phyloP scores from a whole-genome alignment of 1,284 basidiomycete genomes.

The Volvariella volvacea region DNA sequence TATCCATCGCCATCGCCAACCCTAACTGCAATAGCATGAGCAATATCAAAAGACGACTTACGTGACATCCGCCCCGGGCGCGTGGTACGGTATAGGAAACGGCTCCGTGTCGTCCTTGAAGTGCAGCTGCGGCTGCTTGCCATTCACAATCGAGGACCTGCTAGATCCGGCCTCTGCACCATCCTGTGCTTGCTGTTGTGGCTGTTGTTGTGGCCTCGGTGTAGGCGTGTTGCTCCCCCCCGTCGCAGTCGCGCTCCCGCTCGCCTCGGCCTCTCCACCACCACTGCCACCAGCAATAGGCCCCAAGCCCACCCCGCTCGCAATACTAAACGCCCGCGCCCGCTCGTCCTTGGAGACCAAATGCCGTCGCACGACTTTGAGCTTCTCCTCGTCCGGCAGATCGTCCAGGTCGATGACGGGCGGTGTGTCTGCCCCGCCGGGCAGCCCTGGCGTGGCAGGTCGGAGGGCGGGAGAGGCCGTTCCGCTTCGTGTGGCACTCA shows the following conservation, averaged over 20 bases:
- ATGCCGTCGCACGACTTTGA: constrained; percentile 72
- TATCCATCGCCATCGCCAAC: no score
- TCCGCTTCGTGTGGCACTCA: constrained; percentile 8
- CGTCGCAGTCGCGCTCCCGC: constrained; percentile 8
- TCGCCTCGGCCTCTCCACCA: not conserved
- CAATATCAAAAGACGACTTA: constrained; percentile 41
- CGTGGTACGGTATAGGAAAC: constrained; percentile 82
- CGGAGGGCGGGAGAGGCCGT: no score
- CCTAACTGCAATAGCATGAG: no score
- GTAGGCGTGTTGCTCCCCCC: no score
- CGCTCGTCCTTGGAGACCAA: constrained; percentile 68
- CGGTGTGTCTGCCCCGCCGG: constrained; percentile 20
- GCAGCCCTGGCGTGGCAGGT: not conserved
- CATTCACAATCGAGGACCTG: not conserved
- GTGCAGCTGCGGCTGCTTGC: not conserved
- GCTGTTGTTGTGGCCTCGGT: no score
- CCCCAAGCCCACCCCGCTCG: no score
- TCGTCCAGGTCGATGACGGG: constrained; percentile 43
- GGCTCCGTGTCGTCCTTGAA: constrained; percentile 42
- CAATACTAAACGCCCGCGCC: no score
- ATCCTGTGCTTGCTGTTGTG: not conserved
- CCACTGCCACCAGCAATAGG: not conserved
- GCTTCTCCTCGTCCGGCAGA: constrained; percentile 77
- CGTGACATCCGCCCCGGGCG: constrained; percentile 86
- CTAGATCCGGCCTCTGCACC: not conserved